Evolutionary conservation across 2,329 filamentous ascomycete species (phyloP), one percentile per base, ranked within the genome.

Genomic region (Fusarium keratoplasticum): DNA sequence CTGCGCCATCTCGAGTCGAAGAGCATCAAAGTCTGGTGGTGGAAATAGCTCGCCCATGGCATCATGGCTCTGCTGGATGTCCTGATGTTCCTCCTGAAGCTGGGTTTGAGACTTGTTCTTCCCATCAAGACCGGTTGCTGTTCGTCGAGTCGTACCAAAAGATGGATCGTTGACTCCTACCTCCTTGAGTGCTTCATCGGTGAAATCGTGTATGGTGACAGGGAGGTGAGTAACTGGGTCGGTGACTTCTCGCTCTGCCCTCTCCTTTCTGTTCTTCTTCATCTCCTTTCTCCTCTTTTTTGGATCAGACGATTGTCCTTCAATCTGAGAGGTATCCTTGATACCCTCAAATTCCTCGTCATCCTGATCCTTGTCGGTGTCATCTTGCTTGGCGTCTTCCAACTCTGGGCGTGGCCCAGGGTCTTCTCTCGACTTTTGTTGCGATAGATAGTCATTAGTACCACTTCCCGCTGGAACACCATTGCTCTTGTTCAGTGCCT

Each of bases 181-280:
- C 9, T 81, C 75, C 18, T 84, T 78, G 14, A 94, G 83, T 61
- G 92, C 90, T 42, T 89, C 87, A 31, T 87, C 85, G 1, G 92
- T 93, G 76, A 91, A 91, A 78, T 94, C 92, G 77, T 93, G 90
- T 38, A 94, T 92, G 38, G 83, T 85, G 57, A 94, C 87, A 2
- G 92, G 91, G 4, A 94, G 84, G 81, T 94, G 92, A 2, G 92
- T 94, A 42, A 94, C 87, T 0, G 92, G 92, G 77, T 94, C 92
- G 1, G 92, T 94, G 55, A 94, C 92, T 78, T 92, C 87, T 68
- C 87, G 84, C n/a, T 87, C 85, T n/a, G 83, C 86, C 50, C 84
- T 83, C 59, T 86, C 84, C 55, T 82, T 80, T 59, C 83, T 84
- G 13, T 76, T 80, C 66, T 84, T 85, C 75, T 88, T 87, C 78